Evolutionary conservation across 495 filamentous ascomycete genomes (phyloP).

Genomic region (Evernia prunastri): DNA sequence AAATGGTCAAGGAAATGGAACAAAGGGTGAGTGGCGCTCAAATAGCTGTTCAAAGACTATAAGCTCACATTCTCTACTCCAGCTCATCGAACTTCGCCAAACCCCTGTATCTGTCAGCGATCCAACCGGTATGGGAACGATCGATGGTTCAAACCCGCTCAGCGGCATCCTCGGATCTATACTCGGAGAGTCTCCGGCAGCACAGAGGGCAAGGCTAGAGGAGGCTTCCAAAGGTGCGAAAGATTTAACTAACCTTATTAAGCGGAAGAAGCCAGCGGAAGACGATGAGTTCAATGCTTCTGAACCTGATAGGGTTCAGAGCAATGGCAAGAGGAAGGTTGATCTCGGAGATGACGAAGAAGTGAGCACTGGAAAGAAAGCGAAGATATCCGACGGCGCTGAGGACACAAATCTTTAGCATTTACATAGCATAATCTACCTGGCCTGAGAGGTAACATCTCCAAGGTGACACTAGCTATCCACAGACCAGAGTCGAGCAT

Average conservation of each 20-base stretch:
- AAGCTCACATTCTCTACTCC: conserved; percentile 2
- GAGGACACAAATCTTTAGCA: background rate
- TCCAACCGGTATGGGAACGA: conserved; percentile 38
- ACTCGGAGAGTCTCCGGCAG: conserved; percentile 56
- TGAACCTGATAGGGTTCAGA: conserved; percentile 15
- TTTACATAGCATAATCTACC: background rate
- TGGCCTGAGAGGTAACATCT: background rate
- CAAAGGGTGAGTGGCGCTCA: conserved; percentile 51
- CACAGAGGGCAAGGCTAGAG: conserved; percentile 61
- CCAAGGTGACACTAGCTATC: background rate
- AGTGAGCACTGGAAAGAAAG: conserved; percentile 32
- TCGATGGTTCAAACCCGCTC: conserved; percentile 45
- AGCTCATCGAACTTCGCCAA: conserved; percentile 71
- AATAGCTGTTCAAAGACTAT: background rate
- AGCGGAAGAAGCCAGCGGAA: conserved; percentile 60
- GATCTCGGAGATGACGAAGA: conserved; percentile 35
- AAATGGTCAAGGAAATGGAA: conserved; percentile 83
- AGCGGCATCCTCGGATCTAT: conserved; percentile 68
- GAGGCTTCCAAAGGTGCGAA: conserved; percentile 74
- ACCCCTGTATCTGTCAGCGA: conserved; percentile 59
- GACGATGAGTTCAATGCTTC: conserved; percentile 25
- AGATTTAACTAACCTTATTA: conserved; percentile 79
- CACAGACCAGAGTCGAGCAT: background rate
- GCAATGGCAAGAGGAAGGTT: conserved; percentile 40
- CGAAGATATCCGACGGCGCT: conserved; percentile 18